Base-by-base conservation (phyloP, 345 rosid genomes). In the Linum usitatissimum region DNA sequence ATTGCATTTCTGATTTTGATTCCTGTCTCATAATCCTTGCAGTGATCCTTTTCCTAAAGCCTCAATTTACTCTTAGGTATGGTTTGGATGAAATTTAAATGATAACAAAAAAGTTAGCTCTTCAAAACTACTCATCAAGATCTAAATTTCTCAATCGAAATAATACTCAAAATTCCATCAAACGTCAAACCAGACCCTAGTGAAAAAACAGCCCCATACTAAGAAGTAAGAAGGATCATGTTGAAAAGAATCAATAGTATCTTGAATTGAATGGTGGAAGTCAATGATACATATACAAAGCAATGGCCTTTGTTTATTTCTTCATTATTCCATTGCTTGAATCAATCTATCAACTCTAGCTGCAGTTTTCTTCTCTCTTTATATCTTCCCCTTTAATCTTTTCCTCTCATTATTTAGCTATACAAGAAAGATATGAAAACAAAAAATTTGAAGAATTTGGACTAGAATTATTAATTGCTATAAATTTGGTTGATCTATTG, bases 401-500 rank as follows among this genome's bases (percentile, higher is more conserved):
- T 2, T 15, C 10, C 17, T 45, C 51, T 45, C 51, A 45, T 45
- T 45, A 45, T 45, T 45, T 45, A 45, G 51, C 51, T 45, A 19
- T 55, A 28, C 30, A 23, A 23, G 28, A 23, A 23, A 23, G 28
- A 23, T 23, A 23, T 23, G 28, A 0, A 23, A 23, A 23, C 28
- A 23, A 23, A 23, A 2, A 23, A 23, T 23, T 23, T 23, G 28
- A 23, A 23, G 28, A 23, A 23, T 23, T 23, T 23, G 28, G 28
- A 23, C 2, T 0, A 23, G 28, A 23, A 23, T 23, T 1, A 23
- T 23, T 23, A 23, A 23, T 23, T 23, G 28, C 72, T 81, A 84
- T 57, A 76, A 59, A 39, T 74, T 75, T 58, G 74, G 75, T 42
- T 57, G 63, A 48, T 71, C 68, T 19, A 67, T 68, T 18, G 28